A percentile compares a stretch with the other conserved stretches of the same genome.
Conservation (phyloP, 257 asterid genomes). For the Lantana camara region DNA sequence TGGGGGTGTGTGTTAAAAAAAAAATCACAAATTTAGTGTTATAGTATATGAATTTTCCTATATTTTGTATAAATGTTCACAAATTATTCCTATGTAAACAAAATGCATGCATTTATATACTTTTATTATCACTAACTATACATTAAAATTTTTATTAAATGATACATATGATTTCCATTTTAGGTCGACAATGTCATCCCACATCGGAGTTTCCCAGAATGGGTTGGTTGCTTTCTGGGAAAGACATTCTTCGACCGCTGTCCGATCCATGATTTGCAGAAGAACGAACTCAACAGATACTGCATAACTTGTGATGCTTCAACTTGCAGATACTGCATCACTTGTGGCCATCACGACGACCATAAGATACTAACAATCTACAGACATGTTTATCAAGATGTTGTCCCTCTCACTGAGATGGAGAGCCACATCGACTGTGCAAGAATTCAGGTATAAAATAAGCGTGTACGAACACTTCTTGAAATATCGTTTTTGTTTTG, state of each 20-base stretch:
- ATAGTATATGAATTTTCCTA: no score
- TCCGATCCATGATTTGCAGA: slow-evolving; percentile 26
- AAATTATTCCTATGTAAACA: no score
- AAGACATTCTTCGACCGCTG: slow-evolving; percentile 46
- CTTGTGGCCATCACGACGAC: slow-evolving; percentile 20
- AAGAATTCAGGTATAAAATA: slow-evolving; percentile 37
- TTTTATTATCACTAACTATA: not conserved
- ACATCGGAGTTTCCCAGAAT: not conserved
- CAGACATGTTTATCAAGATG: slow-evolving; percentile 51
- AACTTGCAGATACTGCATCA: slow-evolving; percentile 40
- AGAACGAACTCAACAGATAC: slow-evolving; percentile 42
- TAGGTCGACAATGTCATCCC: not conserved
- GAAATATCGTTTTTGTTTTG: no score
- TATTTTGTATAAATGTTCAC: no score
- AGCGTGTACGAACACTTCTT: no score
- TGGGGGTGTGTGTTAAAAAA: no score
- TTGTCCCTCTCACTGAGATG: slow-evolving; percentile 40
- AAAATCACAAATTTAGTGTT: no score
- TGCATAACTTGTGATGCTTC: slow-evolving; percentile 41
- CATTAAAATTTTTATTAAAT: not conserved
- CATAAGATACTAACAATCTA: slow-evolving; percentile 43
- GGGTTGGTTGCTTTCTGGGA: slow-evolving; percentile 20
- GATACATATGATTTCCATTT: not conserved
- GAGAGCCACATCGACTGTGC: slow-evolving; percentile 34
- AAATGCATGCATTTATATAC: not conserved